phyloP scores from a whole-genome alignment of 768 basidiomycete genomes.

The Neoboletus subvelutipes region DNA sequence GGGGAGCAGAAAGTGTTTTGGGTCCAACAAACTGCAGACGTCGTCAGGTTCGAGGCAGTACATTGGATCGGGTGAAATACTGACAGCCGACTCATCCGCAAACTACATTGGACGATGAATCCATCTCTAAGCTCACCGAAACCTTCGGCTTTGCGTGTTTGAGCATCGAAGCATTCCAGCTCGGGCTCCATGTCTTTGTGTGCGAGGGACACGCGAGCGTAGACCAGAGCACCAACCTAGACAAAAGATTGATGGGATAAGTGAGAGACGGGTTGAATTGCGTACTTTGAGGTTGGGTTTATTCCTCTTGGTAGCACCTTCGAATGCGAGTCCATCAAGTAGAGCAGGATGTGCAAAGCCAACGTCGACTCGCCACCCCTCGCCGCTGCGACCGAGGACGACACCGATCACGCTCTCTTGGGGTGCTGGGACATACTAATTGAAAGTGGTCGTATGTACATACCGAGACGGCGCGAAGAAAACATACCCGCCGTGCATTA shows the following conservation, averaged over 20 bases:
- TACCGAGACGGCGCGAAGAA: background rate
- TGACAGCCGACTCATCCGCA: conserved; percentile 87
- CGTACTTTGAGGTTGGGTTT: conserved; percentile 88
- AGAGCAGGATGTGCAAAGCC: conserved; percentile 83
- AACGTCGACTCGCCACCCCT: conserved; percentile 93
- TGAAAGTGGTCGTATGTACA: conserved; percentile 1
- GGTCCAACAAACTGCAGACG: conserved; percentile 65
- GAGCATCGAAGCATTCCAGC: conserved; percentile 92
- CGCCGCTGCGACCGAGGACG: conserved; percentile 76
- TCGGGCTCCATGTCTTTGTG: conserved; percentile 99
- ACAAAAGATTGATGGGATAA: conserved; percentile 6
- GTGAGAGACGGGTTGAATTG: background rate
- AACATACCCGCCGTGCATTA: conserved; percentile 76
- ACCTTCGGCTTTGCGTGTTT: conserved; percentile 87
- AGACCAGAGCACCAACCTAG: conserved; percentile 88
- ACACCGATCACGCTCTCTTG: conserved; percentile 90
- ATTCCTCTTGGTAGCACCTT: conserved; percentile 93
- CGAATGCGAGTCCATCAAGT: conserved; percentile 90
- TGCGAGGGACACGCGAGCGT: conserved; percentile 89
- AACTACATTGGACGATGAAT: conserved; percentile 75
- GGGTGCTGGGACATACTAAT: conserved; percentile 85
- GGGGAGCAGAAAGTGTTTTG: conserved; percentile 79
- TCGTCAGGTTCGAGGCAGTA: conserved; percentile 3
- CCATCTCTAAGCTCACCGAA: conserved; percentile 94
- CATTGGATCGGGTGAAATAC: conserved; percentile 15